Percentiles rank a stretch among this genome's conserved stretches.
Conservation (phyloP, 257 asterid species). For the Solanum appendiculatum region DNA sequence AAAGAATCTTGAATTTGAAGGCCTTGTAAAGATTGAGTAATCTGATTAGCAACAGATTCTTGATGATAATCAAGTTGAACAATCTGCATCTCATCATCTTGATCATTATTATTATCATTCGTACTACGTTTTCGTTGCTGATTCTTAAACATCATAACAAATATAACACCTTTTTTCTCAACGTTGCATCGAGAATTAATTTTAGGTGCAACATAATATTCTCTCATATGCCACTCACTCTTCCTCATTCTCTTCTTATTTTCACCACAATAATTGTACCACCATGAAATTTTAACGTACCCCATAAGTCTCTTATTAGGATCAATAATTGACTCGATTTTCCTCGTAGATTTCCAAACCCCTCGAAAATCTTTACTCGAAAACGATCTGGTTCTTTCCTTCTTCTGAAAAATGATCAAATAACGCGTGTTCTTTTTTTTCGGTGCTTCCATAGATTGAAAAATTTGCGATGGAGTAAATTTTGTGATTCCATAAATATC, state of each 20-base stretch:
- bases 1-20: neutral
- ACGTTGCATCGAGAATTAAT: neutral
- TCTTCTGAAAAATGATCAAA: no score
- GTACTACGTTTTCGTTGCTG: no score
- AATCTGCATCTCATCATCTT: neutral
- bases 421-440: no score
- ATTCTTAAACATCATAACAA: neutral
- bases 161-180: neutral
- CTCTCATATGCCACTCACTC: neutral
- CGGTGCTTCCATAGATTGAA: neutral
- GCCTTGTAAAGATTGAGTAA: neutral
- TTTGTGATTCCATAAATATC: neutral
- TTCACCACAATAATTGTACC: neutral
- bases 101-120: no score
- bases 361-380: no score
- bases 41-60: neutral
- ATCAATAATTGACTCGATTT: neutral
- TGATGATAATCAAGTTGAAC: neutral
- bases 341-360: no score
- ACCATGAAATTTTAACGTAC: neutral
- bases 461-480: neutral
- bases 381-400: no score
- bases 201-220: neutral
- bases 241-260: neutral
- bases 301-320: neutral